Evolutionary conservation across 305 asterid genomes (phyloP).

Genomic region (Ilex paraguariensis): DNA sequence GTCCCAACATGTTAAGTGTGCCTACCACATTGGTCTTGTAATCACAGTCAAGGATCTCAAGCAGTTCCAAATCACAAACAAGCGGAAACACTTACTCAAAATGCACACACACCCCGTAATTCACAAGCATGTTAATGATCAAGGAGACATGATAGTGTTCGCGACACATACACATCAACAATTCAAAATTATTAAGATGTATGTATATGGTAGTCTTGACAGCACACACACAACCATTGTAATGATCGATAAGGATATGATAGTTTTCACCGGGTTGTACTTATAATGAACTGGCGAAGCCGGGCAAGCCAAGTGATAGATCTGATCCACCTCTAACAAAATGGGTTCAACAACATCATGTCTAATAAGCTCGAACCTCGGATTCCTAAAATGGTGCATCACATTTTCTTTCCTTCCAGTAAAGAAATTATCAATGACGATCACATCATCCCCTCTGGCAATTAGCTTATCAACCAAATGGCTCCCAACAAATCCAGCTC

Average conservation of each 20-base stretch:
- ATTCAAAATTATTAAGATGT: neutral
- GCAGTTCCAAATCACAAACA: neutral
- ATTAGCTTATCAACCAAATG: constrained; percentile 90
- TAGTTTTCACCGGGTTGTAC: constrained; percentile 93
- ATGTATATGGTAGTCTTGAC: no score
- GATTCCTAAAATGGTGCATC: constrained; percentile 81
- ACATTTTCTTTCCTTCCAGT: constrained; percentile 94
- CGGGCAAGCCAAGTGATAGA: constrained; percentile 94
- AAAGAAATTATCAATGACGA: constrained; percentile 85
- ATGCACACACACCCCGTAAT: no score
- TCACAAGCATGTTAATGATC: neutral
- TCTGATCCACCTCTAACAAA: constrained; percentile 94
- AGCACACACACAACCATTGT: no score
- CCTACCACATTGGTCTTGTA: constrained; percentile 40
- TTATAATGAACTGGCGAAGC: constrained; percentile 94
- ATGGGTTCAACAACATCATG: constrained; percentile 97
- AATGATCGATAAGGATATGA: constrained; percentile 56
- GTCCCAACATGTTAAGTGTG: constrained; percentile 45
- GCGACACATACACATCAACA: neutral
- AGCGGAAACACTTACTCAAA: no score
- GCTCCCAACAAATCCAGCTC: constrained; percentile 95
- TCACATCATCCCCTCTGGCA: constrained; percentile 88
- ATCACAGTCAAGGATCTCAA: constrained; percentile 1
- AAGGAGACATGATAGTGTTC: neutral
- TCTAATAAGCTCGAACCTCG: constrained; percentile 82